Conservation (phyloP, 768 basidiomycete genomes). For the Suillus cothurnatus region DNA sequence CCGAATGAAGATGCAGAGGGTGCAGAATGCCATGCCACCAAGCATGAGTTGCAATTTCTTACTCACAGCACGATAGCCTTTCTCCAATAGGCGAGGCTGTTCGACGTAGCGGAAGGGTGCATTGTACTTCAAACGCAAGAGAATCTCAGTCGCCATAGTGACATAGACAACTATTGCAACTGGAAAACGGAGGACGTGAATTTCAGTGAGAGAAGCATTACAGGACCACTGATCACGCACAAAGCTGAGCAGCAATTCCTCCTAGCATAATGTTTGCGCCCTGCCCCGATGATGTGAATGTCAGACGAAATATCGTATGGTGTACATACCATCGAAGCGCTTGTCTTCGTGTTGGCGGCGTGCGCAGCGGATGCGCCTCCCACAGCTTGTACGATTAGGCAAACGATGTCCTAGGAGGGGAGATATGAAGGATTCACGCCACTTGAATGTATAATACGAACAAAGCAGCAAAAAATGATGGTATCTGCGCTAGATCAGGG, state of each 20-base stretch:
- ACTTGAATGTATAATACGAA: conserved; percentile 5
- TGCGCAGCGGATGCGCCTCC: conserved; percentile 50
- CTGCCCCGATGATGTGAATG: conserved; percentile 21
- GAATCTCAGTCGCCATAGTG: conserved; percentile 46
- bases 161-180: conserved; percentile 47
- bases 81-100: neutral
- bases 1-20: conserved; percentile 49
- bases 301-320: neutral
- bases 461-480: conserved; percentile 15
- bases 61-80: conserved; percentile 3
- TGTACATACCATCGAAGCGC: conserved; percentile 17
- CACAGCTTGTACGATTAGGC: conserved; percentile 41
- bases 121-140: conserved; percentile 41
- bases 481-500: conserved; percentile 13
- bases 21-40: conserved; percentile 40
- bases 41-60: conserved; percentile 35
- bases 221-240: conserved; percentile 32
- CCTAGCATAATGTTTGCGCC: conserved; percentile 60
- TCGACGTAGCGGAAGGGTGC: conserved; percentile 32
- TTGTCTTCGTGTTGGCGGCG: conserved; percentile 28
- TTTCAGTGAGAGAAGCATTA: conserved; percentile 16
- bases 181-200: conserved; percentile 22
- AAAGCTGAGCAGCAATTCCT: conserved; percentile 63
- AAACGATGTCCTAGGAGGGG: conserved; percentile 33
- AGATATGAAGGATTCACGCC: neutral